Base-by-base conservation (phyloP, 164 flowering plant genomes). In the Umbellularia californica region DNA sequence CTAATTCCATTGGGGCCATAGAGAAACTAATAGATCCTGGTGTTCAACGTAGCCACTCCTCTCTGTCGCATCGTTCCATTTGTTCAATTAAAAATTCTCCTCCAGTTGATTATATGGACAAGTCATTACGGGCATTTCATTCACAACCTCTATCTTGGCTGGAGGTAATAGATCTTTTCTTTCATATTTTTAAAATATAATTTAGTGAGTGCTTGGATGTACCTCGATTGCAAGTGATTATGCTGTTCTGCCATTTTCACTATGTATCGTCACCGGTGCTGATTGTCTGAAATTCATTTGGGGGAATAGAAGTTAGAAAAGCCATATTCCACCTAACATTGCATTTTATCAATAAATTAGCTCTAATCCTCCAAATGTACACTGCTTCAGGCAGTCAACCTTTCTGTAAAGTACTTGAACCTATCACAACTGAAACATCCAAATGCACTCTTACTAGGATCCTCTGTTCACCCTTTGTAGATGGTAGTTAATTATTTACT, bases 121-220 rank as follows among this genome's bases (percentile, higher is more conserved):
- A 81, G 80, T 80, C 90, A 62, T 50, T 91, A 22, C 88, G 90
- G 51, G 81, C 89, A 27, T 92, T 95, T 77, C 94, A 93, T 79
- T 95, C 99, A 28, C 97, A 95, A 79, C 98, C 98, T 14, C 83
- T 89, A 80, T 90, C 95, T 77, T 84, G 86, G 85, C 77, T 81
- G 78, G 93, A 90, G 97, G 97, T 92, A 87, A 75, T 11, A 67
- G 28, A 2, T 65, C 70, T 50, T 50, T 50, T 23, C 51, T 35
- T 27, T 7, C 19, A 25, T 2, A 12, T 17, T 15, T 30, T 67
- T 15, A 67, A 15, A 15, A 27, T 15, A 30, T 67, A 20, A 55
- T 55, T 55, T 17, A 55, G n/a, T 2, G 5, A 17, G n/a, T 55
- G 10, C 10, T 41, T 41, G 47, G 47, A 15, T 55, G 60, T 55